Percentiles rank a stretch among this genome's conserved stretches.
Evolutionary conservation across 768 basidiomycete genomes (phyloP).

Genomic region (Suillus fuscotomentosus): DNA sequence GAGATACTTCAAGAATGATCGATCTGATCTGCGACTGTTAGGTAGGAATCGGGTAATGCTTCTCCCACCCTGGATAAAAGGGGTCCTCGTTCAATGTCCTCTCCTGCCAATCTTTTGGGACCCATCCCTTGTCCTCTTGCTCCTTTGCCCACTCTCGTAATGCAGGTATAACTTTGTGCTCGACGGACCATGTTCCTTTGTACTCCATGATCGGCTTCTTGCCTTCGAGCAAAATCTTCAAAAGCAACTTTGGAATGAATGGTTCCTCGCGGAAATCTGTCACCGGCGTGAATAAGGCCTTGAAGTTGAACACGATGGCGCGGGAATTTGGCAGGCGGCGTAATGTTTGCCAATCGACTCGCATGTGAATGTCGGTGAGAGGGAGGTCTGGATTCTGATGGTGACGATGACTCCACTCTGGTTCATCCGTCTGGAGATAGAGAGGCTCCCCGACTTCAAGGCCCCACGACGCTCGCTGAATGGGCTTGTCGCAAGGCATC

Average conservation of each 20-base stretch:
- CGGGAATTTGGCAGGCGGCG: constrained; percentile 46
- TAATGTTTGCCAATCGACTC: constrained; percentile 57
- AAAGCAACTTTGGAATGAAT: constrained; percentile 45
- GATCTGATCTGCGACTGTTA: not conserved
- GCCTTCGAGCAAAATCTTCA: constrained; percentile 42
- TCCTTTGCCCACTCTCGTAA: constrained; percentile 46
- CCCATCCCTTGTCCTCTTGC: constrained; percentile 45
- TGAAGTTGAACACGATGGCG: constrained; percentile 54
- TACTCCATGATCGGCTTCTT: constrained; percentile 41
- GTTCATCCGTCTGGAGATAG: constrained; percentile 40
- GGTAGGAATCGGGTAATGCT: constrained; percentile 18
- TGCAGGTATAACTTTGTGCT: constrained; percentile 45
- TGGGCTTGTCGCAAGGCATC: constrained; percentile 45
- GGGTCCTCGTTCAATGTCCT: constrained; percentile 51
- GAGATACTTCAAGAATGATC: not conserved
- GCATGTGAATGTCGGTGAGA: constrained; percentile 41
- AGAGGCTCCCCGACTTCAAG: constrained; percentile 50
- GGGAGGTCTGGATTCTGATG: constrained; percentile 35
- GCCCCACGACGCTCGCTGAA: constrained; percentile 53
- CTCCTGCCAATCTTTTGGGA: constrained; percentile 47
- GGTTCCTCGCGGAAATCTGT: constrained; percentile 43
- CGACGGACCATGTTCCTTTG: constrained; percentile 40
- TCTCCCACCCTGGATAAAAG: constrained; percentile 49
- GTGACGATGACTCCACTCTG: constrained; percentile 34
- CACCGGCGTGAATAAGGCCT: constrained; percentile 51